Percentiles rank a stretch among this genome's conserved stretches.
phyloP scores from a whole-genome alignment of 169 alveolate species.

The Eimeria maxima region DNA sequence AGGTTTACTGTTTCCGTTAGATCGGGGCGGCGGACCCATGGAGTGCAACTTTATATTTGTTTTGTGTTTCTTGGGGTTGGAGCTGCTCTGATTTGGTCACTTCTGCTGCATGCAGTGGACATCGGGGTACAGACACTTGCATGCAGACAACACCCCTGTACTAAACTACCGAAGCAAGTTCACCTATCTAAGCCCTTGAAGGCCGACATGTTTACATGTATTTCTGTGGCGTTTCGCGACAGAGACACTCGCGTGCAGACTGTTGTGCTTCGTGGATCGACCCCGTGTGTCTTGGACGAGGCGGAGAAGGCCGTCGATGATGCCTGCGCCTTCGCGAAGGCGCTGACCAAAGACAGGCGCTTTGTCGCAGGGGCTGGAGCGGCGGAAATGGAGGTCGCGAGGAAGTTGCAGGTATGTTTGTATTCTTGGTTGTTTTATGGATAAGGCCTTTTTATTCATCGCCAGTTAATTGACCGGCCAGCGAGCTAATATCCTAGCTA shows the following conservation, averaged over 20 bases:
- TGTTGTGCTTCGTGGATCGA: slow-evolving; percentile 94
- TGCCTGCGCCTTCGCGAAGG: slow-evolving; percentile 93
- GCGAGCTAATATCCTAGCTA: background rate
- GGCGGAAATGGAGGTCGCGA: slow-evolving; percentile 86
- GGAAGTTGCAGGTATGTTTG: slow-evolving; percentile 84
- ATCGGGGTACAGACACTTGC: background rate
- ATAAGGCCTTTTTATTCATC: background rate
- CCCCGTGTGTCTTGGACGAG: slow-evolving; percentile 98
- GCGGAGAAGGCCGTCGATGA: slow-evolving; percentile 99
- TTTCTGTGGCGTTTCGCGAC: background rate
- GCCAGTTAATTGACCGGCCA: background rate
- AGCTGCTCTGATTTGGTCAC: background rate
- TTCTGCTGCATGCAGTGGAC: background rate
- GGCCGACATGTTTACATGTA: background rate
- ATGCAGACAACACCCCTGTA: background rate
- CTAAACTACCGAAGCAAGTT: too few species aligned
- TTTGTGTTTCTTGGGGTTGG: background rate
- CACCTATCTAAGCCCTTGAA: too few species aligned
- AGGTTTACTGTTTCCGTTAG: background rate
- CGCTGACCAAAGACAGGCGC: slow-evolving; percentile 82
- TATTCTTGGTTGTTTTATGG: background rate
- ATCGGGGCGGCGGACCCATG: background rate
- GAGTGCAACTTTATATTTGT: background rate
- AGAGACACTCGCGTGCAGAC: slow-evolving; percentile 84
- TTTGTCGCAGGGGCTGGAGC: slow-evolving; percentile 88